Conservation (phyloP, 805 yeast species). For the Ogataea paraovalis region DNA sequence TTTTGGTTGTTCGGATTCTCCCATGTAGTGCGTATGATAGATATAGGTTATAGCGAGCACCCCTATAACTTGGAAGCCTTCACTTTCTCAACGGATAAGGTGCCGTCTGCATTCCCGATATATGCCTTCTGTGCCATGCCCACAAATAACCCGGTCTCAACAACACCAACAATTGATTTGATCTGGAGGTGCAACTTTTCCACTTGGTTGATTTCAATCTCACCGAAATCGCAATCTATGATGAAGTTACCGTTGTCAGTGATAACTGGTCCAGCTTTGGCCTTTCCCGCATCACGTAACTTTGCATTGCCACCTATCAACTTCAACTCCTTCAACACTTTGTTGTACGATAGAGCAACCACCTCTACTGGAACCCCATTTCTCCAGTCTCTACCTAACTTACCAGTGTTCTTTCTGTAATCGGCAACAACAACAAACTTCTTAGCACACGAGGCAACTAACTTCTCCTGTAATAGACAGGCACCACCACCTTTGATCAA, state of each 20-base stretch:
- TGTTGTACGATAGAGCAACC: conserved; percentile 79
- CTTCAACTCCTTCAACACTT: conserved; percentile 60
- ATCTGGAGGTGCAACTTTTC: conserved; percentile 53
- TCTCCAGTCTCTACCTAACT: conserved; percentile 75
- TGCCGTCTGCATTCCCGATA: conserved; percentile 83
- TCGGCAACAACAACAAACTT: conserved; percentile 91
- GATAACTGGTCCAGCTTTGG: conserved; percentile 95
- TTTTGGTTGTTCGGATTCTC: too few species aligned
- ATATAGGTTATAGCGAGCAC: too few species aligned
- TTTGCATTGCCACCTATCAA: conserved; percentile 60
- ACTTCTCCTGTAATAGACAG: conserved; percentile 90
- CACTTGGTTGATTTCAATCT: conserved; percentile 47
- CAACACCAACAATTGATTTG: conserved; percentile 83
- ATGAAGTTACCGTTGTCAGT: conserved; percentile 94
- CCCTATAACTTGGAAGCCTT: conserved; percentile 4
- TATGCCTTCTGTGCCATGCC: conserved; percentile 74
- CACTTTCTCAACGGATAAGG: conserved; percentile 12
- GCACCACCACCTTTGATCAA: conserved; percentile 99
- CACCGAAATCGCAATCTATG: conserved; percentile 90
- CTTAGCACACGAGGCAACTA: conserved; percentile 80
- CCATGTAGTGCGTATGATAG: too few species aligned
- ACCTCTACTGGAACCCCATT: conserved; percentile 95
- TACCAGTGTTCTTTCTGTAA: conserved; percentile 70
- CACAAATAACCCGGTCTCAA: conserved; percentile 89
- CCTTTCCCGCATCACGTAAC: conserved; percentile 79